Base-by-base conservation (phyloP, 176 grass and related monocot genomes). In the Oryza longistaminata region DNA sequence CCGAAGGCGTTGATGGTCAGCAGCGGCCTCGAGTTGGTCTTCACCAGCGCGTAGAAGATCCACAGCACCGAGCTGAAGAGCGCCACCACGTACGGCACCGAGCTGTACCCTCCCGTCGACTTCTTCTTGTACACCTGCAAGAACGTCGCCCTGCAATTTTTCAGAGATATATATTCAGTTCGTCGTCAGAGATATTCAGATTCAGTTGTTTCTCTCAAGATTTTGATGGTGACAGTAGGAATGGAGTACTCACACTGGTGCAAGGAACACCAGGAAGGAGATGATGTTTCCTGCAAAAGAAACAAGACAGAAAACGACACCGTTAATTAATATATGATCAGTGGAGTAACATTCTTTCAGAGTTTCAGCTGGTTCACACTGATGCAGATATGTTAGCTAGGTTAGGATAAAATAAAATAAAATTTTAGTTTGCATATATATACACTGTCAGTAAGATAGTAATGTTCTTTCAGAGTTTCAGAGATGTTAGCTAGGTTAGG, bases 21-120 rank as follows among this genome's bases (percentile, higher is more conserved):
- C 21, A 98, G 89, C 11, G 86, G 88, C 3, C 46, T 4, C 14
- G 91, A 86, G 71, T 90, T 64, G 35, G 89, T 93, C 83, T 98
- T 98, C 1, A 95, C 73, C 12, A 90, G 62, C 39, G 93, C 96
- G 79, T 98, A 98, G 79, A 93, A 98, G 68, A 98, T 93, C 93
- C 93, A 95, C 10, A 98, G 88, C 81, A 90, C 89, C 24, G 85
- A 84, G 89, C 93, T 98, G 91, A 98, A 98, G 73, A 98, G 58
- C 42, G 93, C 93, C 76, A 98, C 96, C 79, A 95, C 82, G 69
- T 98, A 98, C 1, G 96, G 96, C 64, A 98, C 88, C 10, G 96
- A 98, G 74, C 94, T 92, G 87, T 95, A 98, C 19, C 88, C 87
- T 19, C 90, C 81, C 1, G 93, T 98, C 21, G 96, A 87, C 75